Evolutionary conservation across 805 yeast species (phyloP).

Genomic region (Brettanomyces bruxellensis): DNA sequence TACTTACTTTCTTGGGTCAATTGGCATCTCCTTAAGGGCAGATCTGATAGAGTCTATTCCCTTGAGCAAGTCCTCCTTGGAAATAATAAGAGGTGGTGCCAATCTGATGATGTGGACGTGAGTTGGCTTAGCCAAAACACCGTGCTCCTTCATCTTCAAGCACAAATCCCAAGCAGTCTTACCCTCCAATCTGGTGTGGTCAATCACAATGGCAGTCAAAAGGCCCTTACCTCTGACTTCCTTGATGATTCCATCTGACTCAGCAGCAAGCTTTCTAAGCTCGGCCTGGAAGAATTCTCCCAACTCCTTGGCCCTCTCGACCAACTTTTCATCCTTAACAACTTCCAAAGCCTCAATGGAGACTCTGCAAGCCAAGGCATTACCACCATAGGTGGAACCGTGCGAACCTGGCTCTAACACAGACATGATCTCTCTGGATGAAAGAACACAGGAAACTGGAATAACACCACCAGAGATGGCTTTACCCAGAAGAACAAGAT

Average conservation of each 20-base stretch:
- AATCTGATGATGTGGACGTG: conserved; percentile 92
- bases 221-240: conserved; percentile 81
- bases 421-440: conserved; percentile 85
- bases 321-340: conserved; percentile 77
- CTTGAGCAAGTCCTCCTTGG: conserved; percentile 73
- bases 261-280: conserved; percentile 42
- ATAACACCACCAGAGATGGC: conserved; percentile 93
- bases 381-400: conserved; percentile 97
- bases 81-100: conserved; percentile 92
- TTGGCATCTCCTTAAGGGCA: conserved; percentile 49
- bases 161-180: conserved; percentile 96
- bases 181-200: conserved; percentile 73
- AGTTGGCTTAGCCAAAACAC: conserved; percentile 92
- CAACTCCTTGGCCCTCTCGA: conserved; percentile 61
- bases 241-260: conserved; percentile 43
- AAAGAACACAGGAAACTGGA: conserved; percentile 86
- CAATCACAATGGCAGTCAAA: conserved; percentile 85
- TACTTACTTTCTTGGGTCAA: conserved; percentile 28
- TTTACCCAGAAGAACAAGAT: conserved; percentile 82
- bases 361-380: conserved; percentile 87
- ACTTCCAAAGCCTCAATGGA: conserved; percentile 92
- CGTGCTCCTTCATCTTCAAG: conserved; percentile 76
- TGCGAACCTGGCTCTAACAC: conserved; percentile 91
- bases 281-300: conserved; percentile 64
- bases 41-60: conserved; percentile 70